Evolutionary conservation across 306 rosid genomes (phyloP).

Genomic region (Herpetospermum pedunculosum): DNA sequence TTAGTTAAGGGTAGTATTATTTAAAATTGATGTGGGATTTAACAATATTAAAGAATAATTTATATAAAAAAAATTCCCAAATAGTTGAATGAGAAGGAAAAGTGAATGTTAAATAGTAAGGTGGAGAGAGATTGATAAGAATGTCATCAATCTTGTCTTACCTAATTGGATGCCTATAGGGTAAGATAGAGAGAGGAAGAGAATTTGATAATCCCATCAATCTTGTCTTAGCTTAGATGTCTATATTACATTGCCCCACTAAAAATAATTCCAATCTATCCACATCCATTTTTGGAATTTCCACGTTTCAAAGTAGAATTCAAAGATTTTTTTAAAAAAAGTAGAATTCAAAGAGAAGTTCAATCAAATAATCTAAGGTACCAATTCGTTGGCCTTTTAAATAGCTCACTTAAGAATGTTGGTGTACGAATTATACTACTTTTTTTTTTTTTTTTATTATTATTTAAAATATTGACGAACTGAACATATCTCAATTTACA

Average conservation of each 20-base stretch:
- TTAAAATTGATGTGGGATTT: no score
- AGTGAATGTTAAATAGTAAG: no score
- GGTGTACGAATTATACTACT: not conserved
- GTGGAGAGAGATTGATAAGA: not conserved
- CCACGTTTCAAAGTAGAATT: not conserved
- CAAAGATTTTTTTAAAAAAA: no score
- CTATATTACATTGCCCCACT: not conserved
- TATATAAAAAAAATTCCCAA: not conserved
- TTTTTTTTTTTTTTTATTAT: no score
- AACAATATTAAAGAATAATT: no score
- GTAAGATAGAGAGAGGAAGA: not conserved
- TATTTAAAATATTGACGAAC: no score
- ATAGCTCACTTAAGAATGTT: not conserved
- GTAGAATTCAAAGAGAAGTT: slow-evolving; percentile 1
- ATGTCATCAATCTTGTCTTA: not conserved
- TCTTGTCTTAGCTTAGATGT: slow-evolving; percentile 21
- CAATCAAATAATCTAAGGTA: slow-evolving; percentile 1
- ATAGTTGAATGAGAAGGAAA: not conserved
- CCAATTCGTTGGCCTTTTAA: not conserved
- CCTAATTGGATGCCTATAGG: not conserved
- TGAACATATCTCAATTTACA: no score
- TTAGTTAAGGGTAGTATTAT: no score
- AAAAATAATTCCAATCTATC: not conserved
- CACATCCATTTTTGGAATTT: slow-evolving; percentile 1
- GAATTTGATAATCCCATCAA: slow-evolving; percentile 22